phyloP scores from a whole-genome alignment of 2,329 filamentous ascomycete species.

The Colletotrichum graminicola region DNA sequence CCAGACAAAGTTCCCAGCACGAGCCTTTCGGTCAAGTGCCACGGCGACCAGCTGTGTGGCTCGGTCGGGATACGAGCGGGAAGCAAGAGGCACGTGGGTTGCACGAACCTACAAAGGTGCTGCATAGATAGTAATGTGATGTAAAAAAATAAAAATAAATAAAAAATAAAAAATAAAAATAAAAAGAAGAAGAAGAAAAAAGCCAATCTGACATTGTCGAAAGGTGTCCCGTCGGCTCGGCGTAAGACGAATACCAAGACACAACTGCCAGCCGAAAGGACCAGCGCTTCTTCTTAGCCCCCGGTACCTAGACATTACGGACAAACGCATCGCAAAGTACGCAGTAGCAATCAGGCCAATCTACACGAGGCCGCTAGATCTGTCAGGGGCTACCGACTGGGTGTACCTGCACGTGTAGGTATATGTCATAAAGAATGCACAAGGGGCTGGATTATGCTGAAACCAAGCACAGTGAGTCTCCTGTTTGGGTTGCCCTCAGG shows the following conservation, averaged over 20 bases:
- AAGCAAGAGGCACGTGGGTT: neutral
- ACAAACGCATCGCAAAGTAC: neutral
- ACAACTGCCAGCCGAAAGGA: neutral
- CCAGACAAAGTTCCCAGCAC: constrained; percentile 15
- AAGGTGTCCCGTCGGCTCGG: constrained; percentile 25
- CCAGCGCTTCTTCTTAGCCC: neutral
- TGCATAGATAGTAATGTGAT: neutral
- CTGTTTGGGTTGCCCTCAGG: constrained; percentile 1
- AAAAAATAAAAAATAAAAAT: too few species aligned
- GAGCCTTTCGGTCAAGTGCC: neutral
- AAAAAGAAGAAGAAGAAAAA: too few species aligned
- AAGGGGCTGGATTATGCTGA: constrained; percentile 13
- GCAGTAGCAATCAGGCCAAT: constrained; percentile 19
- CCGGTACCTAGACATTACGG: neutral
- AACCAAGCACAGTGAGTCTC: constrained; percentile 6
- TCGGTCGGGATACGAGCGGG: constrained; percentile 14
- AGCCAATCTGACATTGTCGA: constrained; percentile 14
- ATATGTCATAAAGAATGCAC: constrained; percentile 6
- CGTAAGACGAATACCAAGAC: constrained; percentile 10
- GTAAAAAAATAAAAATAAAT: too few species aligned
- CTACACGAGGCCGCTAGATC: constrained; percentile 30
- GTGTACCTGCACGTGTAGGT: constrained; percentile 14
- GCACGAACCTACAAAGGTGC: neutral
- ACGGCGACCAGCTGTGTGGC: constrained; percentile 23
- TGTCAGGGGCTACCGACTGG: constrained; percentile 26